Evolutionary conservation across 2,329 filamentous ascomycete species (phyloP).

Genomic region (Aureobasidium sp.): DNA sequence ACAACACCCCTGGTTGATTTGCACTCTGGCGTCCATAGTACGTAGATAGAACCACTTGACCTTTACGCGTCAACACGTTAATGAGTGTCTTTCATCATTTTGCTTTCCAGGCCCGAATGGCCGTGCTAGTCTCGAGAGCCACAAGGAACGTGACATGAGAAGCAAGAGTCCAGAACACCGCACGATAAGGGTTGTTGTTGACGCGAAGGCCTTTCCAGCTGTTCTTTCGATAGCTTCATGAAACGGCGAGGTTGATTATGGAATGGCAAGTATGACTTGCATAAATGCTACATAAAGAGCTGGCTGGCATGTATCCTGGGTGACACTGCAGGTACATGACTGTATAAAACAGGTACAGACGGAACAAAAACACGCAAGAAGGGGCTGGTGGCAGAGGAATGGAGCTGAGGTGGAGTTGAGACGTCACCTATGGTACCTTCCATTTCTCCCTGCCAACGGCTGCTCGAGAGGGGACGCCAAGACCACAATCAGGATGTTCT

Average conservation of each 20-base stretch:
- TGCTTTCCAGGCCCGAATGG: too few species aligned
- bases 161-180: not conserved
- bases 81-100: too few species aligned
- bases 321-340: not conserved
- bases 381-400: not conserved
- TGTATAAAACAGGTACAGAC: not conserved
- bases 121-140: not conserved
- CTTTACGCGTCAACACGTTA: too few species aligned
- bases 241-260: not conserved
- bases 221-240: not conserved
- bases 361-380: not conserved
- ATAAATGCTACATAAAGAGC: not conserved
- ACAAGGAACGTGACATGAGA: not conserved
- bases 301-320: not conserved
- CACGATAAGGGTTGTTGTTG: not conserved
- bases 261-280: not conserved
- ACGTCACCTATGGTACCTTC: not conserved
- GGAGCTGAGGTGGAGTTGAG: not conserved
- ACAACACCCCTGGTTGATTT: too few species aligned
- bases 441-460: slow-evolving; percentile 6
- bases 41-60: too few species aligned
- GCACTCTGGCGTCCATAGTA: too few species aligned
- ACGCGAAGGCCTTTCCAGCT: not conserved
- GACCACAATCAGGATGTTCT: not conserved
- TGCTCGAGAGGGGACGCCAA: not conserved